Evolutionary conservation across 257 asterid genomes (phyloP), one percentile per base, ranked within the genome.

Genomic region (Cynanchum wilfordii): DNA sequence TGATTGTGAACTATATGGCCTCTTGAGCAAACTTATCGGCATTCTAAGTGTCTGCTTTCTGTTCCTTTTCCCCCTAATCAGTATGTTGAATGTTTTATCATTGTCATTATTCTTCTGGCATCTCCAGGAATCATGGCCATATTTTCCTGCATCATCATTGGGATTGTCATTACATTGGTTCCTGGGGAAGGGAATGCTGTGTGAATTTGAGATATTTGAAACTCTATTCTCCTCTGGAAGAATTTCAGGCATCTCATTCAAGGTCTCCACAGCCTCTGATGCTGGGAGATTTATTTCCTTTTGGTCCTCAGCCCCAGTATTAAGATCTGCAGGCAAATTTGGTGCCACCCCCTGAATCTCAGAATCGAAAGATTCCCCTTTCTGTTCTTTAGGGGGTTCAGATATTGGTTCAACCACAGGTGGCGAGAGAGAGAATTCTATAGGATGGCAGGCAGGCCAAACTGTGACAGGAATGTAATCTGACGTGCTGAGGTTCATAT

Each of bases 21-120:
- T 88, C 82, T 82, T 89, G 62, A 94, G 96, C 84, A 91, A 81
- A 87, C 96, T 94, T 58, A 89, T 69, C n/a, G 99, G 99, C 95
- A 94, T 90, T 79, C 99, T 80, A 82, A 94, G 69, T 79, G 88
- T 85, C 86, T 94, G 99, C 84, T 84, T 94, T 57, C 84, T 82
- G 80, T 89, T 91, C 84, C 98, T 88, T 81, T 91, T 89, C 78
- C 98, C 98, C 85, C 85, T 89, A 60, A 90, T 87, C 84, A 88
- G 85, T 73, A 89, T 87, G 75, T 81, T 91, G 78, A 91, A 87
- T 51, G 97, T 92, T 80, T 84, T 88, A 73, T 88, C 99, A 74
- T 71, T 73, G 40, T 83, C 95, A 58, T 65, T 81, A 65, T 81
- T 78, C 60, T 17, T 27, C 75, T 72, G 88, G 84, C 83, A 90